Evolutionary conservation across 306 rosid species (phyloP), one percentile per base, ranked within the genome.

Genomic region (Cucurbita argyrosperma): DNA sequence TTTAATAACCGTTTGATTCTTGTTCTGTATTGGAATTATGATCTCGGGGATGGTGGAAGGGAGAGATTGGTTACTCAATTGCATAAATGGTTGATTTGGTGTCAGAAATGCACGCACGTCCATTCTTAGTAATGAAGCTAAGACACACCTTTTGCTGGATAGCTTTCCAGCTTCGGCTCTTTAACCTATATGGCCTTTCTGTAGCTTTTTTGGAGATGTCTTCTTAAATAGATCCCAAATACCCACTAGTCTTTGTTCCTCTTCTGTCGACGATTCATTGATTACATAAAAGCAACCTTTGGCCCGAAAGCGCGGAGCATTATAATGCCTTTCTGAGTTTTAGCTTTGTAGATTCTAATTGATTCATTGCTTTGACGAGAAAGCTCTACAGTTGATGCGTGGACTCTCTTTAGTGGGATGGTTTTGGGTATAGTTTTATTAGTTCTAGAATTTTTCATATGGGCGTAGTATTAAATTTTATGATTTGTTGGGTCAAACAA

Each of bases 91-190:
- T 61, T 39, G 72, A 53, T 71, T 21, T n/a, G n/a, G 42, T 81
- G 87, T 86, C 89, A 86, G 89, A 71, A 50, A 2, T 67, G 71
- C 83, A 77, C 75, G 81, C 42, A 38, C 77, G 30, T 19, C 62
- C 75, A 58, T 64, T 75, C 52, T 77, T 67, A 13, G 83, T 9
- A 37, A 5, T 47, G 49, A 46, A 63, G 82, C 80, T 75, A 75
- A 71, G 76, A 73, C 75, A 80, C 84, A 73, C 80, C 53, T 37
- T 38, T 64, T 10, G 60, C 80, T 59, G 46, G 69, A 71, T 72
- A 58, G 62, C 68, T 39, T 47, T 39, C 51, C 1, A 23, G 8
- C 9, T 50, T 73, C n/a, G 4, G 61, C 40, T 40, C 67, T 23
- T 72, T 19, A 54, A 72, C n/a, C 55, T 40, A 40, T 38, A 45